Evolutionary conservation across 225 moss, liverwort and hornwort species (phyloP), one percentile per base, ranked within the genome.

Genomic region (Ulota crispa): DNA sequence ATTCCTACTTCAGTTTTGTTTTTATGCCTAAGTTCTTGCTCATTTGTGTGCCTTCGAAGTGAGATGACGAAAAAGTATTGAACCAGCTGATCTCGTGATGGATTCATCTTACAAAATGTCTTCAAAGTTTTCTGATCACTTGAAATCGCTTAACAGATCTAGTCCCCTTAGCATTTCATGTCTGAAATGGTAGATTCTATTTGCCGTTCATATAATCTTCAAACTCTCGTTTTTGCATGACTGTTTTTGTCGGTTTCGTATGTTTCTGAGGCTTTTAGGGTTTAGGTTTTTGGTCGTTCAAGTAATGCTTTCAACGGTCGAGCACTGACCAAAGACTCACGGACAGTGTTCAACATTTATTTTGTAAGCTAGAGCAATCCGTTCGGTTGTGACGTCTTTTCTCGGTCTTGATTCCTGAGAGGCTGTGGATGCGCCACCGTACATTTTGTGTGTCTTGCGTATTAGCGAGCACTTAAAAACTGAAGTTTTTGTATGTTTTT

Each of bases 301-400:
- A 13, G 26, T 66, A 13, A 39, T 39, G 90, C 90, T 91, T 91
- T 82, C 88, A 91, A 91, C 90, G 90, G 90, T 88, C 90, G 90
- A 91, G 88, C 88, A 81, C 82, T 88, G 86, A 83, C 86, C 83
- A 59, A 76, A 85, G 15, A 78, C 36, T 78, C 68, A 88, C 86
- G 88, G 84, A 85, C 84, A 75, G 86, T 86, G 88, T 76, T 86
- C 90, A 91, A 88, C 90, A 86, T 88, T 55, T 52, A 0, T 63
- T 67, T 74, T 85, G 81, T 83, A 63, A 88, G 90, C 88, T 57
- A 91, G 83, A 91, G 86, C 41, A 85, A 91, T 82, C 69, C 88
- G 86, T 85, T 91, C 88, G 71, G 75, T 36, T 52, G 77, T 70
- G 37, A 30, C 8, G 15, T 84, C 69, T 45, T 4, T 56, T 45